Evolutionary conservation across 805 yeast species (phyloP).

Genomic region (Candida golubevii): DNA sequence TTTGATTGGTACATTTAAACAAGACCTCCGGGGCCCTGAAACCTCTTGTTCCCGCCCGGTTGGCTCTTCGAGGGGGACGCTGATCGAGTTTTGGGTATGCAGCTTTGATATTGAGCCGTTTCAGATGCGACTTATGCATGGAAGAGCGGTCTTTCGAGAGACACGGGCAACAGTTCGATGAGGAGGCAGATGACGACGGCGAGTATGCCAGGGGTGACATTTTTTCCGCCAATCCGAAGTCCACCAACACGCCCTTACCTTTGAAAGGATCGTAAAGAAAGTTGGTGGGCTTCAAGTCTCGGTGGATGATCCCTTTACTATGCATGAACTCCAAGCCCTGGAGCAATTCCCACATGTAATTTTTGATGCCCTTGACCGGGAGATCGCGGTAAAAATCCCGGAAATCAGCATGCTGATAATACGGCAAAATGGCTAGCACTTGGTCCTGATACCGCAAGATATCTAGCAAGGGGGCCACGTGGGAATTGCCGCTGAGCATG

Average conservation of each 20-base stretch:
- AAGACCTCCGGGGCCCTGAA: constrained; percentile 93
- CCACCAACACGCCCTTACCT: constrained; percentile 78
- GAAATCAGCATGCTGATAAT: constrained; percentile 86
- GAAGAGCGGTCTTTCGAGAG: constrained; percentile 31
- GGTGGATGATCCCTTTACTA: constrained; percentile 37
- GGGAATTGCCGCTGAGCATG: constrained; percentile 58
- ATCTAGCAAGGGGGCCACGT: constrained; percentile 86
- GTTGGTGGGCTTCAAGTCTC: constrained; percentile 54
- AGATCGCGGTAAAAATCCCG: constrained; percentile 79
- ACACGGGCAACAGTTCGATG: constrained; percentile 54
- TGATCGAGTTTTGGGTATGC: constrained; percentile 83
- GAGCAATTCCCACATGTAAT: constrained; percentile 74
- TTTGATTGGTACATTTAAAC: constrained; percentile 79
- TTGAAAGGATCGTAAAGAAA: constrained; percentile 64
- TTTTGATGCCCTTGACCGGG: constrained; percentile 73
- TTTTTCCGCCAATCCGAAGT: constrained; percentile 87
- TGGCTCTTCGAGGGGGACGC: constrained; percentile 87
- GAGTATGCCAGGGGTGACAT: constrained; percentile 10
- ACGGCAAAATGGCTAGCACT: constrained; percentile 88
- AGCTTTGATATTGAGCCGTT: constrained; percentile 33
- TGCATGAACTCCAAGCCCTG: constrained; percentile 66
- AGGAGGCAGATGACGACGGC: constrained; percentile 5
- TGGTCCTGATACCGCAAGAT: constrained; percentile 87
- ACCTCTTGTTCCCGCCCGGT: constrained; percentile 95
- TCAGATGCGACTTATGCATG: constrained; percentile 17